phyloP scores from a whole-genome alignment of 768 basidiomycete species.

The Leccinum variicolor region DNA sequence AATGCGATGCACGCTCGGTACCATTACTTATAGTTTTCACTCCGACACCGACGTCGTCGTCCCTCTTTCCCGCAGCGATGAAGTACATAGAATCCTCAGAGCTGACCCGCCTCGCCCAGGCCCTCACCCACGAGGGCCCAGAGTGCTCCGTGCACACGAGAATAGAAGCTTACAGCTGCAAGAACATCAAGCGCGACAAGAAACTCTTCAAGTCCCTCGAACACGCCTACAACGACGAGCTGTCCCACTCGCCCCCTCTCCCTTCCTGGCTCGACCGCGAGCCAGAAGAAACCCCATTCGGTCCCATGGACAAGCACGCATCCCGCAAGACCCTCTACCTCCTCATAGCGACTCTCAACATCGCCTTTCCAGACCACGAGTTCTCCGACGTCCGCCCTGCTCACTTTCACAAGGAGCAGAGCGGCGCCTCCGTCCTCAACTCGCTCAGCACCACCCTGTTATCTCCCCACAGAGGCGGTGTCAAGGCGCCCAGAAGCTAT shows the following conservation, averaged over 20 bases:
- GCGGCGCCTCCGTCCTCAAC: conserved; percentile 73
- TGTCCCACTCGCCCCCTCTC: conserved; percentile 80
- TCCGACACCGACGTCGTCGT: not conserved
- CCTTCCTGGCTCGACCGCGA: conserved; percentile 74
- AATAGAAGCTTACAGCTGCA: conserved; percentile 97
- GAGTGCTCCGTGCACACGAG: conserved; percentile 89
- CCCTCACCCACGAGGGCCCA: conserved; percentile 80
- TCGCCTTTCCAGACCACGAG: conserved; percentile 97
- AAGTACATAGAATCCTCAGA: conserved; percentile 89
- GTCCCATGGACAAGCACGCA: conserved; percentile 79
- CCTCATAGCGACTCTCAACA: conserved; percentile 94
- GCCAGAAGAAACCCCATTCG: conserved; percentile 83
- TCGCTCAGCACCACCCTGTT: conserved; percentile 81
- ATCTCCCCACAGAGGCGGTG: conserved; percentile 64
- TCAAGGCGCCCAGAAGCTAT: conserved; percentile 73
- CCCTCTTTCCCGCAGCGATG: conserved; percentile 41
- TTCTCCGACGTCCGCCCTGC: conserved; percentile 90
- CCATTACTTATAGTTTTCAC: conserved; percentile 18
- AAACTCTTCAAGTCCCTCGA: conserved; percentile 93
- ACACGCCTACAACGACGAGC: conserved; percentile 71
- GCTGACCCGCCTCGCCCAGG: conserved; percentile 70
- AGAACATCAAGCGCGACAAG: conserved; percentile 96
- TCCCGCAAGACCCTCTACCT: conserved; percentile 93
- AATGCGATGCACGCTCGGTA: conserved; percentile 6
- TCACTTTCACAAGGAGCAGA: conserved; percentile 84